Evolutionary conservation across 2,329 filamentous ascomycete genomes (phyloP).

Genomic region (Arthrobotrys entomopaga): DNA sequence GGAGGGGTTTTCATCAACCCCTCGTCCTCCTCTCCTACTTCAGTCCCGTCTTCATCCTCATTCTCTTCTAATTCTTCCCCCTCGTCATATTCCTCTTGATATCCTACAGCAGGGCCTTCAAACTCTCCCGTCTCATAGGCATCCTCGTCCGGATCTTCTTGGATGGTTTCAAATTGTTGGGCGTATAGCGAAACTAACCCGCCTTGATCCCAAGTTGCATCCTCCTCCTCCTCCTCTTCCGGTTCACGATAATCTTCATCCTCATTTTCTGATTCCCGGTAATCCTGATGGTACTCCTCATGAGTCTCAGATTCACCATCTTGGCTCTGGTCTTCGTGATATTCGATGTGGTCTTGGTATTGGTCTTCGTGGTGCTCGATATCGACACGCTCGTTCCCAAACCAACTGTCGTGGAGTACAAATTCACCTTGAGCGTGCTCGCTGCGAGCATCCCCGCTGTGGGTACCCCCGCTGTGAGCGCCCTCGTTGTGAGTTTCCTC

Average conservation of each 20-base stretch:
- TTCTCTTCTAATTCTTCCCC: no score
- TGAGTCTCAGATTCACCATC: background rate
- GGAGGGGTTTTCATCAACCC: background rate
- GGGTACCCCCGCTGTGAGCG: background rate
- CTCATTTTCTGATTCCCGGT: background rate
- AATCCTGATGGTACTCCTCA: no score
- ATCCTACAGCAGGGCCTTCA: no score
- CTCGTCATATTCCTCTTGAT: no score
- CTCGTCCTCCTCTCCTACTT: background rate
- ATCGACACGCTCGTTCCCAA: background rate
- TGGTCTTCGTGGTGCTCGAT: background rate
- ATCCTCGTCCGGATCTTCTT: background rate
- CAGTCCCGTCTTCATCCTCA: background rate
- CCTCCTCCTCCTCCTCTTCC: slow-evolving; percentile 6
- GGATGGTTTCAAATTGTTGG: background rate
- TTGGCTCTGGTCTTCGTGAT: background rate
- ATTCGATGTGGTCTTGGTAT: background rate
- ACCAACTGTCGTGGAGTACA: slow-evolving; percentile 1
- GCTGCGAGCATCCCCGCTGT: background rate
- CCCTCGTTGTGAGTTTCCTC: no score
- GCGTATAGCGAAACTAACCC: background rate
- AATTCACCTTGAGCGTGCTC: background rate
- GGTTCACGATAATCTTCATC: background rate
- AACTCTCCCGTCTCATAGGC: no score
- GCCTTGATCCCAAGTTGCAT: background rate